Base-by-base conservation (phyloP, 2,329 filamentous ascomycete species). In the Diaporthe sp. region DNA sequence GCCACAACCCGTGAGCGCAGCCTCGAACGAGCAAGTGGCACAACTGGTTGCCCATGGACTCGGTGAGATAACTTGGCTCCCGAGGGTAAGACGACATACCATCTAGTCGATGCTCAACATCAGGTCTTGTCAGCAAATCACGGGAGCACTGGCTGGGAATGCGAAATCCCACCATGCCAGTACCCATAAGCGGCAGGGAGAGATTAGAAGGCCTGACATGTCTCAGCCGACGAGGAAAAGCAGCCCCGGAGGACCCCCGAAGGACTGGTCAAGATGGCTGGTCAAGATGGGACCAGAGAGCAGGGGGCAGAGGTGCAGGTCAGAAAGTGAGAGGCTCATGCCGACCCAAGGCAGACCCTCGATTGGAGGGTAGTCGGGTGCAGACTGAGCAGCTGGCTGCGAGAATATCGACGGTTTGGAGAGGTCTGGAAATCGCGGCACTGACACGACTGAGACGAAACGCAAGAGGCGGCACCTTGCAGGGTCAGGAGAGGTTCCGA, bases 401-500 rank as follows among this genome's bases (percentile, higher is more conserved):
- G 12, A 55, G 51, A 28, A 55, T 12, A n/a, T 55, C 51, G 51
- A 17, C 51, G 28, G 13, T 34, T 49, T 12, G 34, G 57, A 59
- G 57, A 19, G 37, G 34, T 15, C 39, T 62, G 59, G 59, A 62
- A 42, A 25, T 62, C 59, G 57, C 57, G 59, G 59, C 59, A 62
- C n/a, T 31, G 59, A 46, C n/a, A 65, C 25, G 65, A 42, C 62
- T 28, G 46, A 39, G 62, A 39, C 62, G 46, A 68, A 68, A 68
- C 62, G 15, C 62, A 53, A 68, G n/a, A 55, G 49, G 34, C 65
- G 65, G 65, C 65, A 39, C n/a, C 49, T 31, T 25, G 65, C 65
- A 69, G 65, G 65, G 49, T 53, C 49, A 69, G 65, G 65, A 55
- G 34, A 55, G 65, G 49, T 55, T 69, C 65, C 65, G 65, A 69